Base-by-base conservation (phyloP, 441 rosid species). In the Hura crepitans region DNA sequence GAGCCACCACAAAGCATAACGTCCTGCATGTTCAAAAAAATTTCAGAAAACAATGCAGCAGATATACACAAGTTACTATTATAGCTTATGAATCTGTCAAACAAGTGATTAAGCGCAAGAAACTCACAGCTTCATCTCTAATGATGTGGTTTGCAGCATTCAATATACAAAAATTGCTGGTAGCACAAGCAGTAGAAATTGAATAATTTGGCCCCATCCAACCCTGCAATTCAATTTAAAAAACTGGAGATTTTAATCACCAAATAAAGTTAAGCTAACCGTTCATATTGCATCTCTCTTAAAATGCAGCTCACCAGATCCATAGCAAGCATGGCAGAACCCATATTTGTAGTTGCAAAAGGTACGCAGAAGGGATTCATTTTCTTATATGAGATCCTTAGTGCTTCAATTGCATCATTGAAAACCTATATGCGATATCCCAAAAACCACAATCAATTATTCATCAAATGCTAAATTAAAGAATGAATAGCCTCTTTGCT, bases 151-250 rank as follows among this genome's bases (percentile, higher is more conserved):
- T 90, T 30, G 98, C 98, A 33, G 97, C 92, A 83, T 85, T 92
- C 77, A 89, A 47, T 78, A 92, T 88, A 77, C 98, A 94, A 74
- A 86, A 94, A 85, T 94, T 94, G 85, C 97, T 81, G 13, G 98
- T 94, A 30, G 98, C 97, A 82, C 98, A 94, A 68, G 97, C 97
- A 72, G 96, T 86, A 67, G 98, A 88, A 62, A 94, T 94, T 17
- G 98, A 94, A 81, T 94, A 94, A 83, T 89, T 94, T 59, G 98
- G 97, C 17, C 98, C 97, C 98, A 90, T 94, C 98, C 97, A 92
- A 70, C 98, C 98, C 98, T 93, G 79, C 55, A 67, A 74, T 75
- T 69, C 5, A 13, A 43, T 67, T 61, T 43, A 72, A 66, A 65
- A 73, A 59, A 45, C 18, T 23, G 65, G 58, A 67, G 39, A n/a